phyloP scores from a whole-genome alignment of 306 rosid species.

The Cyamopsis tetragonoloba region DNA sequence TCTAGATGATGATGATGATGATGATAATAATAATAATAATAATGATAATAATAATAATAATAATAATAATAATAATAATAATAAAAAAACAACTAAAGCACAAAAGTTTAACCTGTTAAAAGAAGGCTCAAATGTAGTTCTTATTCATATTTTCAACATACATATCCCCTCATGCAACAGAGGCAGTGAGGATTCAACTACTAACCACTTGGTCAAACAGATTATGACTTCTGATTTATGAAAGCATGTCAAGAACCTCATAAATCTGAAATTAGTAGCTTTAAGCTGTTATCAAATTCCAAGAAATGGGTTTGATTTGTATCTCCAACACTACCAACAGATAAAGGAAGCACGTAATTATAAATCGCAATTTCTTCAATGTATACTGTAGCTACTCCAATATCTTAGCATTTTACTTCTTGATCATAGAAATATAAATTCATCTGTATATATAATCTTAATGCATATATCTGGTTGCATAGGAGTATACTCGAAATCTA shows the following conservation, averaged over 20 bases:
- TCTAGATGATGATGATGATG: too few species aligned
- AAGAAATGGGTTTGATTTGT: not conserved
- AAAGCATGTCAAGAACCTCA: not conserved
- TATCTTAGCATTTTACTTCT: constrained; percentile 8
- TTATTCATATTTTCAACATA: not conserved
- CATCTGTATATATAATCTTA: not conserved
- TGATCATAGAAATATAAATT: not conserved
- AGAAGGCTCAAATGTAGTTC: not conserved
- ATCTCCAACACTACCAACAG: not conserved
- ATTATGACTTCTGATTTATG: not conserved
- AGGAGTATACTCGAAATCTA: constrained; percentile 27
- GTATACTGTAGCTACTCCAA: not conserved
- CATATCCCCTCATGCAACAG: not conserved
- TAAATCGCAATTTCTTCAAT: not conserved
- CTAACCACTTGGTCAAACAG: not conserved
- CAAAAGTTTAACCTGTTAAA: not conserved
- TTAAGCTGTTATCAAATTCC: not conserved
- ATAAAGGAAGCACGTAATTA: constrained; percentile 10
- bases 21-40: too few species aligned
- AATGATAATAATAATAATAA: too few species aligned
- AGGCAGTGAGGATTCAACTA: not conserved
- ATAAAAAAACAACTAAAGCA: not conserved
- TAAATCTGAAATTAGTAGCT: not conserved
- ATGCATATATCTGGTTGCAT: not conserved
- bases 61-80: too few species aligned